Percentiles rank a stretch among this genome's conserved stretches.
Evolutionary conservation across 2,329 filamentous ascomycete species (phyloP).

Genomic region (Xylariaceae sp.): DNA sequence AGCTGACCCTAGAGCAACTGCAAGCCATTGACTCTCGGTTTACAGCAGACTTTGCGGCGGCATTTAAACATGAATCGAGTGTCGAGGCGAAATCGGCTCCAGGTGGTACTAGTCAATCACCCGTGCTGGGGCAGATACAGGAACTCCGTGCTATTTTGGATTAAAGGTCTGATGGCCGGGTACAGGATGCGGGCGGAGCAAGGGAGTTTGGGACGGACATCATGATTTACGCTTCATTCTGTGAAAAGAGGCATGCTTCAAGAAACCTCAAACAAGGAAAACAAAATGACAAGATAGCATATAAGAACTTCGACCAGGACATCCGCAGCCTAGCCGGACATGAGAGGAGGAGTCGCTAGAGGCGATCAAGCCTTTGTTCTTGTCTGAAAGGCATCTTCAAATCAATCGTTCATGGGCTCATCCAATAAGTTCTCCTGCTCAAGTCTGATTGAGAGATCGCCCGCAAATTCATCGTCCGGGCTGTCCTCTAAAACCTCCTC

Average conservation of each 20-base stretch:
- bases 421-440: slow-evolving; percentile 1
- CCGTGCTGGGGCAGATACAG: slow-evolving; percentile 58
- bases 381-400: slow-evolving; percentile 7
- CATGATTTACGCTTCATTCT: slow-evolving; percentile 27
- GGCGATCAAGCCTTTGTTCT: slow-evolving; percentile 4
- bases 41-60: slow-evolving; percentile 65
- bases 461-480: neutral
- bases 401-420: slow-evolving; percentile 6
- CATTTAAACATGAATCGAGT: slow-evolving; percentile 78
- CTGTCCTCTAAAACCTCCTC: neutral
- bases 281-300: slow-evolving; percentile 7
- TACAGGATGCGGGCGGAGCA: slow-evolving; percentile 17
- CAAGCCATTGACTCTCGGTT: slow-evolving; percentile 67
- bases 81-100: slow-evolving; percentile 76
- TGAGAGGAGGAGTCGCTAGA: slow-evolving; percentile 6
- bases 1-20: slow-evolving; percentile 65
- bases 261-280: slow-evolving; percentile 13
- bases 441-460: neutral
- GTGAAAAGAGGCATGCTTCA: slow-evolving; percentile 21
- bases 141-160: slow-evolving; percentile 4
- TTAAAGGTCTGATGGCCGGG: slow-evolving; percentile 15
- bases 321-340: slow-evolving; percentile 6
- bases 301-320: slow-evolving; percentile 6
- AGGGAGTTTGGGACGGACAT: slow-evolving; percentile 28
- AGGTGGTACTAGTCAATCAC: slow-evolving; percentile 66